phyloP scores from a whole-genome alignment of 177 flowering plant genomes.

The Vitis hybrid region DNA sequence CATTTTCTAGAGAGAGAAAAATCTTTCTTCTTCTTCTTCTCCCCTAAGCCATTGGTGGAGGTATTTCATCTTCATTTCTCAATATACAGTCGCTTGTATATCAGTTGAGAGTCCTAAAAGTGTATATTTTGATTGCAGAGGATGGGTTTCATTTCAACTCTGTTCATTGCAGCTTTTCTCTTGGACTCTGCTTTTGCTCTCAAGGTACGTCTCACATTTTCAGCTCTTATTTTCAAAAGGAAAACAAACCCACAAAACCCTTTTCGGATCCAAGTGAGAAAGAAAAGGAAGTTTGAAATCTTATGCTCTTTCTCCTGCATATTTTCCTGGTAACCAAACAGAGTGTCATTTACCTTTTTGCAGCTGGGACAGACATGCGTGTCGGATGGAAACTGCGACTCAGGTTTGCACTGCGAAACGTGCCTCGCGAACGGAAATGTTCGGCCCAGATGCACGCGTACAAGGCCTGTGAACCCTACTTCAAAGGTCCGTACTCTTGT shows the following conservation, averaged over 20 bases:
- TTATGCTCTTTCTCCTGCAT: not conserved
- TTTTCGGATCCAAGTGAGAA: not conserved
- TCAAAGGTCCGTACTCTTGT: slow-evolving; percentile 46
- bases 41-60: too few relatives aligned
- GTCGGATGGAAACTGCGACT: slow-evolving; percentile 49
- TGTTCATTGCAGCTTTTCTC: slow-evolving; percentile 26
- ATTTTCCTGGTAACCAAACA: not conserved
- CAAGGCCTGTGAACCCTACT: slow-evolving; percentile 56
- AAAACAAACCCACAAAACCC: not conserved
- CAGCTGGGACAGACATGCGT: slow-evolving; percentile 74
- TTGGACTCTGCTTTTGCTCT: slow-evolving; percentile 31
- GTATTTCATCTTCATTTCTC: too few relatives aligned
- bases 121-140: slow-evolving; percentile 8
- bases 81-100: not conserved
- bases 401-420: slow-evolving; percentile 80
- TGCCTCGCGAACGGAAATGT: slow-evolving; percentile 63
- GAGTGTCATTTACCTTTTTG: not conserved
- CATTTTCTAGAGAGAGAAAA: too few relatives aligned
- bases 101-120: not conserved
- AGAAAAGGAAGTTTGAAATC: not conserved
- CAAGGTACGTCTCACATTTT: slow-evolving; percentile 34
- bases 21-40: too few relatives aligned
- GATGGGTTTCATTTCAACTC: slow-evolving; percentile 9
- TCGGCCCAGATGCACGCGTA: slow-evolving; percentile 73
- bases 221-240: too few relatives aligned